Base-by-base conservation (phyloP, 2,329 filamentous ascomycete species). In the Colletotrichum sp. region DNA sequence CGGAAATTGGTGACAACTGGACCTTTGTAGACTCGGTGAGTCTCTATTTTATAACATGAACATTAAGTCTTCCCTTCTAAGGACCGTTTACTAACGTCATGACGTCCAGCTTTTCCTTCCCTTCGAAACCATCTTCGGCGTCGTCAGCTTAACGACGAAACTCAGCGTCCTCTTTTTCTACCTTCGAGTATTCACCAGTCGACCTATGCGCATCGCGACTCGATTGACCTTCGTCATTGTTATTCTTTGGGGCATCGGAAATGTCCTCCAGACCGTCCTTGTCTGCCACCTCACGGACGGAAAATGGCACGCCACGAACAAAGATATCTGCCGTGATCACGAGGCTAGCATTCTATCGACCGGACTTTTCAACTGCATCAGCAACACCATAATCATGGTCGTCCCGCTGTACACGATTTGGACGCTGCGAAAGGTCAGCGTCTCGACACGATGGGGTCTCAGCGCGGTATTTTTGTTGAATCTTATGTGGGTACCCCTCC, bases 101-200 rank as follows among this genome's bases (percentile, higher is more conserved):
- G 25, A 6, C 8, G 49, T 72, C 34, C 81, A 84, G 79, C 80
- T 86, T 65, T 84, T 85, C 75, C 80, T 87, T 34, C 80, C 82
- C 9, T 86, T 85, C 78, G 83, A 86, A 71, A 78, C 86, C 59
- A 79, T 85, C 63, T 87, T 84, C 78, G 79, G 83, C 6, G 77
- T 82, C 16, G 80, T 81, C 15, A 81, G 85, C 63, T 78, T 81
- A 67, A 84, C 84, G 29, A 81, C 85, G 71, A 88, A 88, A 72
- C 79, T 86, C 36, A 86, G 84, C 64, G 85, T 88, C 36, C 73
- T 87, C 55, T 80, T 82, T 52, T 87, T 88, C 78, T 88, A 87
- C 75, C 80, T 84, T n/a, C 84, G 85, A n/a, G 81, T 88, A 8
- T 86, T 86, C 64, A 82, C 82, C n/a, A 83, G 82, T 66, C 70